Conservation (phyloP, 208 protist species). For the Naegleria lovaniensis region DNA sequence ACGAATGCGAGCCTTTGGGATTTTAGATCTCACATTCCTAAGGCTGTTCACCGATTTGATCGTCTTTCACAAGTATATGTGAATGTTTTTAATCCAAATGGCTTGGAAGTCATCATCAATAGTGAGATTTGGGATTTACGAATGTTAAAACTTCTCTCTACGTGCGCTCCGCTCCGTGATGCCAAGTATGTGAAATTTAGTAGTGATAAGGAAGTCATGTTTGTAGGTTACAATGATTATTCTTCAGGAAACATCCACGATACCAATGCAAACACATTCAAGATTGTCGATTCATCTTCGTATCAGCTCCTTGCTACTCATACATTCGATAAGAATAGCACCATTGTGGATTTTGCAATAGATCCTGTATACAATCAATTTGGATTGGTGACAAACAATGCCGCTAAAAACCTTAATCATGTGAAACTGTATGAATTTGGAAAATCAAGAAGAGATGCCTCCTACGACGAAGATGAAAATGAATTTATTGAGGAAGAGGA, state of each 20-base stretch:
- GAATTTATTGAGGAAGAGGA: neutral
- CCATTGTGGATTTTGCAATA: neutral
- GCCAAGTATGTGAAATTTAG: neutral
- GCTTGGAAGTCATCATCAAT: conserved; percentile 27
- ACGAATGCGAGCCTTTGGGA: conserved; percentile 12
- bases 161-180: neutral
- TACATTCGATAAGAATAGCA: neutral
- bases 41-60: conserved; percentile 21
- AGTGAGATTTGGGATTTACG: conserved; percentile 30
- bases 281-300: neutral
- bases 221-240: neutral
- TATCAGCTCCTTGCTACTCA: neutral
- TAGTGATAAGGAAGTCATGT: conserved; percentile 16
- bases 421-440: conserved; percentile 12
- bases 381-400: neutral
- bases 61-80: neutral
- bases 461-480: neutral
- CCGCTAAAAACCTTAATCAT: too few species aligned
- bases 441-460: neutral
- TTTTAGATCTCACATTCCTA: neutral
- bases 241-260: neutral
- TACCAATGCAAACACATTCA: neutral
- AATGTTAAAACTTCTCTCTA: neutral
- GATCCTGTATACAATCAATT: neutral
- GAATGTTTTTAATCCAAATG: neutral